Base-by-base conservation (phyloP, 139 green algal genomes). In the Spirogloea muscicola region DNA sequence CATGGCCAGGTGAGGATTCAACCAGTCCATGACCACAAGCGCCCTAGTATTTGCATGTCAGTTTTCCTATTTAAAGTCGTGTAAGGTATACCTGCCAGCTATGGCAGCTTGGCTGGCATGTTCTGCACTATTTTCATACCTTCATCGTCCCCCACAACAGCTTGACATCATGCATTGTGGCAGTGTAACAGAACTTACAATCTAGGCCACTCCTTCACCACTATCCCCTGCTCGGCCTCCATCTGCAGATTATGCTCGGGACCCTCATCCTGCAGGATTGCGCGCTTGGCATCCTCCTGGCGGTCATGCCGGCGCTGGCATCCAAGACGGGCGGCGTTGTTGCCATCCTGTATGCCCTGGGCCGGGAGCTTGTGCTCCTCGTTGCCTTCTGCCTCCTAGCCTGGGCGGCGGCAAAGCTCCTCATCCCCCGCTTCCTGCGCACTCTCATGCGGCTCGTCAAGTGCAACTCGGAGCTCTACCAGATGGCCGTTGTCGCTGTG, bases 201-300 rank as follows among this genome's bases (percentile, higher is more conserved):
- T n/a, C n/a, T n/a, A n/a, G n/a, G n/a, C n/a, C n/a, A n/a, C n/a
- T n/a, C n/a, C n/a, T n/a, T n/a, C n/a, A n/a, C n/a, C n/a, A n/a
- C n/a, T n/a, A n/a, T n/a, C n/a, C n/a, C n/a, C n/a, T n/a, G n/a
- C n/a, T n/a, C n/a, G n/a, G 27, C 3, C 48, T 59, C n/a, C 46
- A 31, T 2, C 2, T 38, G 38, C 88, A 96, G 80, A 96, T 98
- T 69, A 95, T 87, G 1, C 88, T 97, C 2, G 92, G 92, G 25
- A 97, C 90, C 0, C 86, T 97, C 29, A 89, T 97, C 41, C 58
- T 89, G 38, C 92, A 98, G 84, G 93, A 98, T 76, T 94, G 88
- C 68, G 83, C 90, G 34, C 88, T 98, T 21, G 93, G 93, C 10
- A 79, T 98, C 9, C 88, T 98, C 69, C 96, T 98, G 87, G 93